Base-by-base conservation (phyloP, 768 basidiomycete genomes). In the Bullera alba region DNA sequence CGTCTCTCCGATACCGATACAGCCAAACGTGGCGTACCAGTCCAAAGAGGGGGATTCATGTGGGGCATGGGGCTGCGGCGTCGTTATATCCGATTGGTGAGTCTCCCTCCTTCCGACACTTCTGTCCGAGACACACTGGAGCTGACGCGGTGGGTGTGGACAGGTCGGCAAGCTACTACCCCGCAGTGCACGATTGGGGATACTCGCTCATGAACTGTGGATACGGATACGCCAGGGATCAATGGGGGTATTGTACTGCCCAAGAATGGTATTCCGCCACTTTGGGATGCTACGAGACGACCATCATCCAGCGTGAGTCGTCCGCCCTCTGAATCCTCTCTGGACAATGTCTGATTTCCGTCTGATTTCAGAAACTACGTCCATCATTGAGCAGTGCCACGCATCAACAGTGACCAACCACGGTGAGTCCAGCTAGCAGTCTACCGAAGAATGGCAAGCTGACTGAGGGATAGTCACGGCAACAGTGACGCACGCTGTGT, bases 201-300 rank as follows among this genome's bases (percentile, higher is more conserved):
- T 52, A 57, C 16, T 32, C 36, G 1, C 56, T 53, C 15, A 63
- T 63, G 61, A 49, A 46, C 3, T 63, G 61, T 37, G 58, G 57
- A 15, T 63, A 63, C 34, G 61, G 58, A 10, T 45, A 57, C 27
- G 32, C 39, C 5, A 32, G 44, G 17, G 50, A 48, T 38, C 22
- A 21, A 7, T 22, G 23, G 4, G 61, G 61, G 1, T 51, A 51
- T 25, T 63, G 58, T 39, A 29, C 46, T 16, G 37, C 49, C n/a
- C 35, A 44, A 6, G 50, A 27, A 10, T 63, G 61, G 61, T 63
- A 51, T 45, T 22, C 51, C 17, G 47, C 50, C 4, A 48, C 55
- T 7, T 29, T 50, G 35, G 58, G 61, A 12, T 63, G 61, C 38
- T 63, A 51, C 32, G 61, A 63, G 52, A 63, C 55, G 3, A 63